These are phyloP conservation scores for Nannizzia gypsea DNA, from an alignment of 2,329 filamentous ascomycete species.

Conservation along the genomic window DNA sequence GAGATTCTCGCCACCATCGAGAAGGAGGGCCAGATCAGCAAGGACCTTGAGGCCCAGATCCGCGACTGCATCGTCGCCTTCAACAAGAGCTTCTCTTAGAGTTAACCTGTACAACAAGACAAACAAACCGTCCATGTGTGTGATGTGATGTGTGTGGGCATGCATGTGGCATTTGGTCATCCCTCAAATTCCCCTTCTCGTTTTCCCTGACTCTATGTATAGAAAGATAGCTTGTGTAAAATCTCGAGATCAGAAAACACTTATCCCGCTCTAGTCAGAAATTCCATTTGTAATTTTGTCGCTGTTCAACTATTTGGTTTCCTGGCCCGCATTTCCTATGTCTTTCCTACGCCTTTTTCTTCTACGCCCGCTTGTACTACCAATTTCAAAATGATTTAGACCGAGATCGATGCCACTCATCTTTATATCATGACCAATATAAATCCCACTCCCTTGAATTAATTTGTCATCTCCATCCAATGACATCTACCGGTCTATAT, in stretches of 20 bases:
- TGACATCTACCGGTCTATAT: background rate
- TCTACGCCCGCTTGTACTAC: background rate
- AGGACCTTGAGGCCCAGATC: slow-evolving; percentile 57
- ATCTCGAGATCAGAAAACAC: slow-evolving; percentile 13
- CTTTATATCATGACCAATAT: too few species aligned
- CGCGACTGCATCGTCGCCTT: slow-evolving; percentile 66
- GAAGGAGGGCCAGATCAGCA: slow-evolving; percentile 91
- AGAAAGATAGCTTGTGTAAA: slow-evolving; percentile 16
- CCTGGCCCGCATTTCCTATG: background rate
- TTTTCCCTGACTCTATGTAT: slow-evolving; percentile 12
- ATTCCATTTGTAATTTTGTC: slow-evolving; percentile 9
- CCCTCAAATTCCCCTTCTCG: slow-evolving; percentile 2
- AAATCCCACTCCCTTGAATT: too few species aligned
- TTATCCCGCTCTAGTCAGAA: slow-evolving; percentile 9
- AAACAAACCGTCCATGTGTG: background rate
- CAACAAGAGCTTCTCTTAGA: slow-evolving; percentile 78
- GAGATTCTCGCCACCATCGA: slow-evolving; percentile 78
- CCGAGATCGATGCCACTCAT: too few species aligned
- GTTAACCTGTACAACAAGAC: slow-evolving; percentile 6
- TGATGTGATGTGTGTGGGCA: background rate
- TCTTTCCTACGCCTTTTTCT: background rate
- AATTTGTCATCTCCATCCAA: background rate
- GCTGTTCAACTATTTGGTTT: background rate
- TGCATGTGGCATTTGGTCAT: slow-evolving; percentile 1
- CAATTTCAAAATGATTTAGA: background rate